Base-by-base conservation (phyloP, 2,329 filamentous ascomycete species). In the Drechslerella coelobrocha region DNA sequence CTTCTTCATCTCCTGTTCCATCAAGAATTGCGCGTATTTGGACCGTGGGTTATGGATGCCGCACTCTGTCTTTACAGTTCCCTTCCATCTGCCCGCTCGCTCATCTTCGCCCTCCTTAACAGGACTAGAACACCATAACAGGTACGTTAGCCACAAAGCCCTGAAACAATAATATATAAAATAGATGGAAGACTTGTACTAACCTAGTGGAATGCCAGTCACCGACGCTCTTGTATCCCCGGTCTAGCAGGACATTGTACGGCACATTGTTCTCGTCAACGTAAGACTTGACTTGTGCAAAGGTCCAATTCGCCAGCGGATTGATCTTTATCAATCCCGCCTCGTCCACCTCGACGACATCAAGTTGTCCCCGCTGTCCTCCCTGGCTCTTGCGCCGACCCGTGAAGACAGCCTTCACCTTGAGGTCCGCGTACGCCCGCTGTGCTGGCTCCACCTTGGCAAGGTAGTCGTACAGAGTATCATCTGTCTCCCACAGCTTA, bases 1-100 rank as follows among this genome's bases (percentile, higher is more conserved):
- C 73, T 83, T 82, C 82, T 90, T 88, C 77, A 84, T 81, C 78
- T 91, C 88, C 79, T 89, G 85, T 72, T 91, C 87, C 76, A 84
- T 83, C 61, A 96, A 81, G 80, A 89, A 97, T 80, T 92, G 87
- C 9, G 92, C 90, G 77, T 97, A 99, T 75, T 92, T 88, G 66
- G 91, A 96, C 79, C 92, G 89, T 81, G 94, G 95, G 84, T 97
- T 97, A 86, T 99, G 94, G 78, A 99, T 97, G 51, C 94, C 94
- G 79, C 94, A 99, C 83, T 99, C 94, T 14, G 92, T 95, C 88
- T 99, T 99, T 77, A 84, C 82, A 80, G 92, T 89, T 72, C 94
- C 94, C 85, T 96, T 97, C 94, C 94, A 99, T 75, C 94, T 88
- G 66, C 94, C 94, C 7, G 94, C 89, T 55, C 94, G 89, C 85